Conservation (phyloP, 1,139 yeast species). For the Taiozyma sp. region DNA sequence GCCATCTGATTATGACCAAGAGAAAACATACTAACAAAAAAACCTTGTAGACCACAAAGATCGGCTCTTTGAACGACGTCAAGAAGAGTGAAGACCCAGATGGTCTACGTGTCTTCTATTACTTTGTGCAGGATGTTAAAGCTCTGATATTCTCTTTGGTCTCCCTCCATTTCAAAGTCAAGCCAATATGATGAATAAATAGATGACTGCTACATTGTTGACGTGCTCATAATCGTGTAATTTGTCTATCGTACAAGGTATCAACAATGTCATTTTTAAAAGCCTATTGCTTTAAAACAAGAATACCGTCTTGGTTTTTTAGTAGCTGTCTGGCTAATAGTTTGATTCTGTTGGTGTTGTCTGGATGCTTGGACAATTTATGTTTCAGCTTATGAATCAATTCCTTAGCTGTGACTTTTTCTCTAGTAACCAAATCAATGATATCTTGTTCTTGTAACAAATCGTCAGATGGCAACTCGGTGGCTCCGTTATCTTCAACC, state of each 20-base stretch:
- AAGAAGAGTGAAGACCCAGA: conserved; percentile 38
- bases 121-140: conserved; percentile 39
- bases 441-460: conserved; percentile 69
- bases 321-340: conserved; percentile 65
- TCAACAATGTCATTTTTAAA: background rate
- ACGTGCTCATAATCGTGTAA: background rate
- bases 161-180: conserved; percentile 38
- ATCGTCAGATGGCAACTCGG: conserved; percentile 26
- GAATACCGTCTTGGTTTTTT: conserved; percentile 58
- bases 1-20: too few species aligned
- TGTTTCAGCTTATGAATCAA: conserved; percentile 57
- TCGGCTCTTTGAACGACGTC: conserved; percentile 37
- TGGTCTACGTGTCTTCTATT: conserved; percentile 40
- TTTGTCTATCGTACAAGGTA: background rate
- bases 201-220: background rate
- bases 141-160: conserved; percentile 40
- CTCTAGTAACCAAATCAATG: conserved; percentile 54
- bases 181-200: background rate
- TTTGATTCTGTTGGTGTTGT: conserved; percentile 65
- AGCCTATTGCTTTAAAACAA: conserved; percentile 43
- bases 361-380: conserved; percentile 65
- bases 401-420: conserved; percentile 58
- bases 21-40: background rate
- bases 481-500: conserved; percentile 11
- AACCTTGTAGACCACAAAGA: conserved; percentile 28